These are phyloP conservation scores for Calonectria hawksworthii DNA, from an alignment of 2,329 filamentous ascomycete species.

Conservation along the genomic window DNA sequence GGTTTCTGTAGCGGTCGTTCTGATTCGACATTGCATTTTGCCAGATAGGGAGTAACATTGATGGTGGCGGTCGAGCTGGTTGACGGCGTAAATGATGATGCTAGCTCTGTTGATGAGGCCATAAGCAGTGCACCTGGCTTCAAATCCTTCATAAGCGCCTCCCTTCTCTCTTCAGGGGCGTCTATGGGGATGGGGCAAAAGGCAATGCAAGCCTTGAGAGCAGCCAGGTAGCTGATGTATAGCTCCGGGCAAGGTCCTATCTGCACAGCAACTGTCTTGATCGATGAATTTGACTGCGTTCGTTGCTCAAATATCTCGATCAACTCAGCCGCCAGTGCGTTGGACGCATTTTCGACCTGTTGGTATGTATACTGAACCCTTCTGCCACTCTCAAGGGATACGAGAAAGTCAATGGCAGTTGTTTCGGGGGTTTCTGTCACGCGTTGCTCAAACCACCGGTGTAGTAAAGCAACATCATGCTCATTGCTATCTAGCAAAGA, in stretches of 20 bases:
- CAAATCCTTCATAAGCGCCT: not conserved
- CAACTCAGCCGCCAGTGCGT: not conserved
- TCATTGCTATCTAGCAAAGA: not conserved
- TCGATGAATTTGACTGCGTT: not conserved
- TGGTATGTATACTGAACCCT: not conserved
- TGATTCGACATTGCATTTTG: not conserved
- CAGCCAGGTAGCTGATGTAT: conserved; percentile 1
- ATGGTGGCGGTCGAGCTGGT: not conserved
- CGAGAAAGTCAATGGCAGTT: not conserved
- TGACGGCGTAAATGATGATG: not conserved
- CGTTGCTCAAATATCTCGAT: not conserved
- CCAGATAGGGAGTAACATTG: not conserved
- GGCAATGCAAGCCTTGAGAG: not conserved
- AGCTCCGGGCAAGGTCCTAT: not conserved
- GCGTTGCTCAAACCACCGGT: not conserved
- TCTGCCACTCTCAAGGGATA: not conserved
- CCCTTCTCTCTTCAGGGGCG: not conserved
- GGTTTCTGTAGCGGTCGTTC: not conserved
- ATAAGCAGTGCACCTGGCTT: not conserved
- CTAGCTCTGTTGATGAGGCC: not conserved
- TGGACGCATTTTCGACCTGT: not conserved
- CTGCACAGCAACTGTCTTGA: not conserved
- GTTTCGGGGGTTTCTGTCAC: not conserved
- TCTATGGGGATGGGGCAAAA: not conserved
- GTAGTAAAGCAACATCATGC: not conserved